Evolutionary conservation across 192 early-diverging fungal species (phyloP).

Genomic region (Mortierella antarctica): DNA sequence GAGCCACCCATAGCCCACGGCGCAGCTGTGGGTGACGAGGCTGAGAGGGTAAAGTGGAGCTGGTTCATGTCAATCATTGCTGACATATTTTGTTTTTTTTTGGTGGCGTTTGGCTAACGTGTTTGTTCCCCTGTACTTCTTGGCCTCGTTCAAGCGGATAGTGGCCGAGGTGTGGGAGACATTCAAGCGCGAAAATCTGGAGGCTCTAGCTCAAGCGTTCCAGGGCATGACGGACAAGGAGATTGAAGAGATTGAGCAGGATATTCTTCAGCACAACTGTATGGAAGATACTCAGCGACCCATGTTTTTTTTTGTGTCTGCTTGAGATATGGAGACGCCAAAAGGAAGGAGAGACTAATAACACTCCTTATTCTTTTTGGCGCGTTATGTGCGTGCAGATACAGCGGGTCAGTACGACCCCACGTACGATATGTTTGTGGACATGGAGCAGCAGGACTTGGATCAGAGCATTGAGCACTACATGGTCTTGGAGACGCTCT

Average conservation of each 20-base stretch:
- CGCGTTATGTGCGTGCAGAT: neutral
- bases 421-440: constrained; percentile 30
- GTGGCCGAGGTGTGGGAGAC: constrained; percentile 46
- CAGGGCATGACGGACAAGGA: constrained; percentile 36
- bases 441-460: constrained; percentile 28
- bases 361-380: neutral
- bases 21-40: constrained; percentile 9
- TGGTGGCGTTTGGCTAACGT: neutral
- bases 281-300: neutral
- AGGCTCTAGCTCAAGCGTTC: constrained; percentile 15
- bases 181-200: constrained; percentile 40
- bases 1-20: neutral
- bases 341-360: neutral
- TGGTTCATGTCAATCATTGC: neutral
- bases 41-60: constrained; percentile 21
- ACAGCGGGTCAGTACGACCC: constrained; percentile 22
- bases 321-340: neutral
- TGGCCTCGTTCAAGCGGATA: constrained; percentile 7
- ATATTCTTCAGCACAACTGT: constrained; percentile 33
- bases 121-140: neutral
- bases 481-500: constrained; percentile 19
- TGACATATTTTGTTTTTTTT: constrained; percentile 1
- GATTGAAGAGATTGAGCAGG: constrained; percentile 42
- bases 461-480: constrained; percentile 35
- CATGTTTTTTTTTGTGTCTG: neutral